Evolutionary conservation across 148 eudicot genomes (phyloP).

Genomic region (Rhododendron henanense): DNA sequence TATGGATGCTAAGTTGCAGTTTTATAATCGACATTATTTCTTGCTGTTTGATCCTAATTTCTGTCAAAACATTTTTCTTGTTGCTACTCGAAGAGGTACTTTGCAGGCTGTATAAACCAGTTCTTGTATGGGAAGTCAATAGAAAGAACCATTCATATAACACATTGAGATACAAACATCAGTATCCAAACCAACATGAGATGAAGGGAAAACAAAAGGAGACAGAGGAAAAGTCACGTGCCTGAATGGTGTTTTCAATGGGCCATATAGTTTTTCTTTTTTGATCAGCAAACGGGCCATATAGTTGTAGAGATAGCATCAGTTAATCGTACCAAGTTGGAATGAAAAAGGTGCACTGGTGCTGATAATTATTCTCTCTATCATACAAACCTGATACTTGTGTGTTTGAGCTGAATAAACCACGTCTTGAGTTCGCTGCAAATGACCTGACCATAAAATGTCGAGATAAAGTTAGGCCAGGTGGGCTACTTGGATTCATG

Average conservation of each 20-base stretch:
- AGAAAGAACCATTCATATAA: not conserved
- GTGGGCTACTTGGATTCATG: not conserved
- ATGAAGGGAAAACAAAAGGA: not conserved
- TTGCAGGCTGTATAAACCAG: not conserved
- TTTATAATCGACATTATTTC: not conserved
- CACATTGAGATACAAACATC: not conserved
- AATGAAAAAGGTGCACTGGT: not conserved
- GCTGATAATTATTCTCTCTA: not conserved
- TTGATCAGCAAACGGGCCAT: not conserved
- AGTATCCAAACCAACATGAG: not conserved
- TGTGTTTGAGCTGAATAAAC: not conserved
- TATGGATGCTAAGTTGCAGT: not conserved
- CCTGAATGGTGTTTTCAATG: not conserved
- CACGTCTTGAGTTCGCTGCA: not conserved
- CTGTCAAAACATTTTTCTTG: not conserved
- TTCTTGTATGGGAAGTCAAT: no score
- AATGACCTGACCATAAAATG: not conserved
- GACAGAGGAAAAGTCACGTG: not conserved
- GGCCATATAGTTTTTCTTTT: not conserved
- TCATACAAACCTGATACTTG: not conserved
- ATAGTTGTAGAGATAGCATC: not conserved
- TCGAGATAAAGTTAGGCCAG: not conserved
- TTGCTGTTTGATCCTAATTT: not conserved
- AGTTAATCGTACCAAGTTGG: not conserved
- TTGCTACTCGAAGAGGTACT: not conserved